Evolutionary conservation across 2,329 filamentous ascomycete species (phyloP).

Genomic region (Fusarium torulosum): DNA sequence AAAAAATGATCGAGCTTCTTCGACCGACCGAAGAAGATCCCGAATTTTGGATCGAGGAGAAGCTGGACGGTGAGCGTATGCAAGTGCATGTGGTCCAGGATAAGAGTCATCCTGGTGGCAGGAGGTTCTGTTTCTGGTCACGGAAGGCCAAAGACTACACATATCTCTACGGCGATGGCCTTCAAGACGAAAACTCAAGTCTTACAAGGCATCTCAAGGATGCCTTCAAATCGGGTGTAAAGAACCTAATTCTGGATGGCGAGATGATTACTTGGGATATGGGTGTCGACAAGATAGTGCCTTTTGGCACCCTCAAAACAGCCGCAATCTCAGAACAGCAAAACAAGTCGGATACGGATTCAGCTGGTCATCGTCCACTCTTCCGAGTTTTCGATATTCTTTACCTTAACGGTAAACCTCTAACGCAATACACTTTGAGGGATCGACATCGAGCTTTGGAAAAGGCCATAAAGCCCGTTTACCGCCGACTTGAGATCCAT

Average conservation of each 20-base stretch:
- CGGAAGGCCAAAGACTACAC: constrained; percentile 97
- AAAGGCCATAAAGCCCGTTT: constrained; percentile 75
- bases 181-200: constrained; percentile 80
- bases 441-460: constrained; percentile 83
- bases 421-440: constrained; percentile 85
- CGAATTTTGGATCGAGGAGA: constrained; percentile 97
- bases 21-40: constrained; percentile 75
- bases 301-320: constrained; percentile 93
- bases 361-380: constrained; percentile 71
- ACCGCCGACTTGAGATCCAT: constrained; percentile 87
- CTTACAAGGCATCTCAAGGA: constrained; percentile 83
- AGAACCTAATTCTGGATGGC: constrained; percentile 91
- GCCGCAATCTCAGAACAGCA: constrained; percentile 84
- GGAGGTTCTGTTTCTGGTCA: constrained; percentile 89
- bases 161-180: constrained; percentile 86
- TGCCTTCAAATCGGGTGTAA: constrained; percentile 82
- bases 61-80: constrained; percentile 96
- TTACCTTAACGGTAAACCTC: constrained; percentile 82
- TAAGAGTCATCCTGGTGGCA: constrained; percentile 73
- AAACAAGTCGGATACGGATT: constrained; percentile 67
- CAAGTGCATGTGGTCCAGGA: constrained; percentile 92
- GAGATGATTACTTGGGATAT: constrained; percentile 99
- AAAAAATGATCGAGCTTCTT: constrained; percentile 79
- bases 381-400: constrained; percentile 93
- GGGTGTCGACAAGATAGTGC: constrained; percentile 82